Evolutionary conservation across 2,329 filamentous ascomycete species (phyloP).

Genomic region (Cercospora sp.): DNA sequence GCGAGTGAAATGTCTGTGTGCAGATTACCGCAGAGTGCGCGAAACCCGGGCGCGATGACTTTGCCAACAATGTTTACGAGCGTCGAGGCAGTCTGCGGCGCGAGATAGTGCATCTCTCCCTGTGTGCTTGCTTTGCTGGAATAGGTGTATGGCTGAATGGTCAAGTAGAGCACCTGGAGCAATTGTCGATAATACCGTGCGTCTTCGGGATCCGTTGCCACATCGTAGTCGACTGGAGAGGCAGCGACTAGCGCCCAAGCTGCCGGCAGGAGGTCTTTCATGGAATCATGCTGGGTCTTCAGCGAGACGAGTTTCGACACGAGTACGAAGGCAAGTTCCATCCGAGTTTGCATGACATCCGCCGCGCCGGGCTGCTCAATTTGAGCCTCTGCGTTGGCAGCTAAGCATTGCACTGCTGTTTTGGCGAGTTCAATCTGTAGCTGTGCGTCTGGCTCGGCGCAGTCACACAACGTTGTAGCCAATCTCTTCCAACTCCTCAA

Average conservation of each 20-base stretch:
- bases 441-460: slow-evolving; percentile 52
- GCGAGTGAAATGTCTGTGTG: slow-evolving; percentile 56
- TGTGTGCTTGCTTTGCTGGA: slow-evolving; percentile 16
- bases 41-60: slow-evolving; percentile 79
- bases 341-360: slow-evolving; percentile 71
- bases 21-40: slow-evolving; percentile 74
- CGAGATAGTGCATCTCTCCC: slow-evolving; percentile 32
- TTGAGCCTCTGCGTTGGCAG: slow-evolving; percentile 70
- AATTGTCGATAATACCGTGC: slow-evolving; percentile 78
- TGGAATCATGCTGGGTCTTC: slow-evolving; percentile 51
- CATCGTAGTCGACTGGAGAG: slow-evolving; percentile 59
- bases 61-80: slow-evolving; percentile 78
- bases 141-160: slow-evolving; percentile 64
- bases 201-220: slow-evolving; percentile 57
- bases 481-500: slow-evolving; percentile 89
- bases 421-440: slow-evolving; percentile 70
- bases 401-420: slow-evolving; percentile 74
- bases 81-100: slow-evolving; percentile 50
- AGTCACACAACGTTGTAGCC: slow-evolving; percentile 76
- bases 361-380: slow-evolving; percentile 80
- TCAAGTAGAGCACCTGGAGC: slow-evolving; percentile 80
- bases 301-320: slow-evolving; percentile 71
- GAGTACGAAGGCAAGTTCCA: slow-evolving; percentile 78
- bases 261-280: slow-evolving; percentile 55
- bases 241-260: slow-evolving; percentile 62